Evolutionary conservation across 441 rosid genomes (phyloP), one percentile per base, ranked within the genome.

Genomic region (Jatropha podagrica): DNA sequence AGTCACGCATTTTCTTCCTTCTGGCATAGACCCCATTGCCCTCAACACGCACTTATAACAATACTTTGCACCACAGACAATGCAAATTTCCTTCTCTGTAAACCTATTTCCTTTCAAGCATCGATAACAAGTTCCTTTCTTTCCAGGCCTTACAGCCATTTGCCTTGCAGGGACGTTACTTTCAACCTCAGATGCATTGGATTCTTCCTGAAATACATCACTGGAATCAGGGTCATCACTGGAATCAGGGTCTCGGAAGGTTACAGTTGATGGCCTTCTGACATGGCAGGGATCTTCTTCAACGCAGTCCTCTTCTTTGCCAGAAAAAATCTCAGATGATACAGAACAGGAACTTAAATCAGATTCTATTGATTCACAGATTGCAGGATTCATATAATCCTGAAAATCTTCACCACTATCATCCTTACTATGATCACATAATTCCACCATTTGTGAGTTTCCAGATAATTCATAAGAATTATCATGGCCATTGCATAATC

Each of bases 11-110:
- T 96, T 96, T 84, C 99, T 89, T 65, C 99, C 99, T 87, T 96
- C 96, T 15, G 99, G 97, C 99, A 96, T 88, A 7, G 97, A 87
- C 38, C 98, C 99, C 98, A 96, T 96, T 20, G 98, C 98, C 78
- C 96, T 84, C 82, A 96, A 82, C 27, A 94, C 91, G 40, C 97
- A 96, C 74, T 78, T 84, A 27, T 81, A 73, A 71, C 99, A 96
- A 79, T 90, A 96, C 77, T 91, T 96, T 15, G 98, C 92, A 74
- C 87, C 92, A 58, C 98, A 96, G 48, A 94, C 99, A 79, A 96
- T 85, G 86, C 99, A 96, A 12, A 84, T 88, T 85, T 91, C 99
- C 83, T 96, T 94, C 76, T 87, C 92, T 0, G 93, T 92, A 70
- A 96, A 89, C 80, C 91, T 60, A 71, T 74, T 90, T 40, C 99